Evolutionary conservation across 768 basidiomycete genomes (phyloP), one percentile per base, ranked within the genome.

Genomic region (Lactarius hengduanensis): DNA sequence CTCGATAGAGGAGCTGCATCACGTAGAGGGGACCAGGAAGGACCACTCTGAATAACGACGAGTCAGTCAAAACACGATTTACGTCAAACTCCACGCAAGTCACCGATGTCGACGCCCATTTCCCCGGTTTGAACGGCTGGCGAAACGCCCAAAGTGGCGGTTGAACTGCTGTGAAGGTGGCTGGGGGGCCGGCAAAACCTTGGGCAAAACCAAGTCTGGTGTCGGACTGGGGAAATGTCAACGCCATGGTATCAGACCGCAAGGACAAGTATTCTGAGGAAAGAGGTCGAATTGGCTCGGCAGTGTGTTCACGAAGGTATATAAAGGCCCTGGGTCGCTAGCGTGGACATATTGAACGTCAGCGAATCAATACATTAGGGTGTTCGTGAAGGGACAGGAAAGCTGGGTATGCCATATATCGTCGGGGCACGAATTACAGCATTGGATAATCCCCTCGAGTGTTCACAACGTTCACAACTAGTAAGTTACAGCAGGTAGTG

Each of bases 21-120:
- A n/a, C 16, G 16, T 22, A 6, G 53, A 7, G 62, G 22, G 11
- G 57, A 40, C 66, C 57, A 67, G 34, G 53, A 28, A 2, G 54
- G 5, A 4, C 36, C 22, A 11, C 2, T 13, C 66, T 67, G 41
- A 63, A 40, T 43, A n/a, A n/a, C 15, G 30, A 4, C 30, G 28
- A 43, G 47, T 62, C 28, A 62, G 61, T 38, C 32, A 15, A 47
- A 50, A 53, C 38, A 10, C 2, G 30, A 43, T n/a, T 58, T 20
- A 32, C 30, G 22, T 53, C 32, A 55, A 55, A 22, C 18, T 18
- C 8, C 22, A 38, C n/a, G 3, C 36, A 60, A 59, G n/a, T 34
- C n/a, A 58, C 65, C 56, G 57, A 58, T 41, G 47, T 53, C 26
- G 18, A 8, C n/a, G 53, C 32, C 62, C 62, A 60, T 10, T 58